Base-by-base conservation (phyloP, 305 asterid species). In the Fraxinus baroniana region DNA sequence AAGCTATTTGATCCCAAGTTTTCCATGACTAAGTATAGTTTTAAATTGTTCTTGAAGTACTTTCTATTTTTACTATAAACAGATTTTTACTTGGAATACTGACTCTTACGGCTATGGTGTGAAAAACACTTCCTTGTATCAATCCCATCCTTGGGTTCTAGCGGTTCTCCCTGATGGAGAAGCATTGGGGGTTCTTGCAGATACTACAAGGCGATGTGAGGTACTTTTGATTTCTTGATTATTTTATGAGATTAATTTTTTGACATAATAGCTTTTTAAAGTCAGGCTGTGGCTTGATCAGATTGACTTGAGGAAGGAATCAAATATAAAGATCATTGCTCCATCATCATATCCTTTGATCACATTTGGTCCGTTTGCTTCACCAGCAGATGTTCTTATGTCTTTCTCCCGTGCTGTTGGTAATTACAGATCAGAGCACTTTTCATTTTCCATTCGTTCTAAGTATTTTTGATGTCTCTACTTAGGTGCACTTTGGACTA, bases 101-200 rank as follows among this genome's bases (percentile, higher is more conserved):
- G 99, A 96, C 88, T 95, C 99, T 2, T 94, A 95, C 95, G 98
- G 98, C 60, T 96, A 92, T 86, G 98, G 98, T 41, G 3, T 94
- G 37, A 97, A 94, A 85, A 94, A 97, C 78, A 94, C 98, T 79
- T 94, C 99, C 55, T 89, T 96, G 88, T 96, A 96, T 87, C 98
- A 96, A 87, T 96, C 99, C 78, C 99, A 96, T 85, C 99, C 99
- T 39, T 96, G 98, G 98, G 90, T 94, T 83, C 90, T 96, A 32
- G 97, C 89, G 3, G 90, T 96, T 84, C 95, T 96, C 88, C 95
- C 97, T 70, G 87, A 84, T 81, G 99, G 99, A 82, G 92, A 93
- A 87, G 88, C 99, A 71, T 77, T 93, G 15, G 98, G 99, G 71
- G 90, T 94, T 87, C 97, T 96, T 87, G 99, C 98, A 1, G 99